Evolutionary conservation across 805 yeast genomes (phyloP).

Genomic region (Candida corydali): DNA sequence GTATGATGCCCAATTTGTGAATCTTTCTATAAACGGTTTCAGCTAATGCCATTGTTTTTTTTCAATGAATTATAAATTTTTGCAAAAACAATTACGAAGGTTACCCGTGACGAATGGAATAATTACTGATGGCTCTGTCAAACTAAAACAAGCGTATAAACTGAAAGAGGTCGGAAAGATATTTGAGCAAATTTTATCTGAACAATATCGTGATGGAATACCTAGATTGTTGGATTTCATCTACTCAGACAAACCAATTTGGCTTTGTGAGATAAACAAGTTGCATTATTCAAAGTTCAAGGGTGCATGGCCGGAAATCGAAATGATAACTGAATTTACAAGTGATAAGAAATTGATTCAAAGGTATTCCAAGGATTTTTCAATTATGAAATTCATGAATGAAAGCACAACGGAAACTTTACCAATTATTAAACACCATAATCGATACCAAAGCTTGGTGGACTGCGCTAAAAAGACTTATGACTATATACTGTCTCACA

Average conservation of each 20-base stretch:
- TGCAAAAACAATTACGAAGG: conserved; percentile 4
- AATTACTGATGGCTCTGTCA: conserved; percentile 1
- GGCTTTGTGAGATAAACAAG: conserved; percentile 19
- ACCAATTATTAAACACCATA: conserved; percentile 3
- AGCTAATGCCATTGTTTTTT: conserved; percentile 37
- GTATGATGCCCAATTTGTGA: conserved; percentile 37
- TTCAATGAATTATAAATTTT: conserved; percentile 4
- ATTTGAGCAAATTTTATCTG: conserved; percentile 23
- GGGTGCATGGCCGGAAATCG: conserved; percentile 31
- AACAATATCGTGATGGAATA: conserved; percentile 23
- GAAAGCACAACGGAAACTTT: background rate
- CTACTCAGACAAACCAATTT: conserved; percentile 17
- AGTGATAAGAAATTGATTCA: conserved; percentile 1
- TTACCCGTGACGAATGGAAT: conserved; percentile 6
- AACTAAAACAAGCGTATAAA: background rate
- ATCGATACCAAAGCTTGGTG: conserved; percentile 8
- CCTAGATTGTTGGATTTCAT: conserved; percentile 22
- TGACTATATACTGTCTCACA: conserved; percentile 18
- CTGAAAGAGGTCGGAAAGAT: conserved; percentile 4
- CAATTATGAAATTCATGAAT: background rate
- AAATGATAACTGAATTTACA: conserved; percentile 22
- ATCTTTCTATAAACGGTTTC: conserved; percentile 36
- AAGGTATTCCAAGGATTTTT: background rate
- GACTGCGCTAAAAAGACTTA: conserved; percentile 14
- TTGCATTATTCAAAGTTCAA: conserved; percentile 19